Evolutionary conservation across 768 basidiomycete species (phyloP).

Genomic region (Lactarius akahatsu): DNA sequence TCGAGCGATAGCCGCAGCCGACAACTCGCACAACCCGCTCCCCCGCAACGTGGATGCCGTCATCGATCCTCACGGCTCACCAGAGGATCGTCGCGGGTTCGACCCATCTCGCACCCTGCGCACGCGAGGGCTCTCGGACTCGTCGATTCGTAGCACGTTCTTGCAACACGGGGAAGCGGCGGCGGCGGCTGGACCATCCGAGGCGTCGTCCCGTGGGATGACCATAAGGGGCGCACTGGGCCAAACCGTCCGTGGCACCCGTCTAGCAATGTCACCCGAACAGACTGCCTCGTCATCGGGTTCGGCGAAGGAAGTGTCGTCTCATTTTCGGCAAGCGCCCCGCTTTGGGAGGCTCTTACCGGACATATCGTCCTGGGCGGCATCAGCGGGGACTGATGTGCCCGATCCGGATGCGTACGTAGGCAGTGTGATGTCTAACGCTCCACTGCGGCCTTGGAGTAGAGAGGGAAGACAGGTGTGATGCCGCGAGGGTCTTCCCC

Average conservation of each 20-base stretch:
- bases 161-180: slow-evolving; percentile 47
- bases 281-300: slow-evolving; percentile 19
- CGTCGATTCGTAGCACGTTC: slow-evolving; percentile 88
- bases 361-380: slow-evolving; percentile 39
- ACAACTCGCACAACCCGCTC: neutral
- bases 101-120: slow-evolving; percentile 57
- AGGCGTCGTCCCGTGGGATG: slow-evolving; percentile 29
- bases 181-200: neutral
- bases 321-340: slow-evolving; percentile 31
- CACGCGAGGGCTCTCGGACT: slow-evolving; percentile 84
- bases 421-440: slow-evolving; percentile 19
- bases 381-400: slow-evolving; percentile 32
- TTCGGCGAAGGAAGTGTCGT: slow-evolving; percentile 28
- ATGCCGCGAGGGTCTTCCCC: neutral
- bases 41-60: slow-evolving; percentile 28
- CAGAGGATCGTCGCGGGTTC: slow-evolving; percentile 46
- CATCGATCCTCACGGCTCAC: slow-evolving; percentile 35
- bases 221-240: slow-evolving; percentile 38
- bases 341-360: slow-evolving; percentile 36
- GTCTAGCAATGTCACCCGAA: slow-evolving; percentile 30
- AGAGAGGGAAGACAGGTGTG: slow-evolving; percentile 7
- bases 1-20: neutral
- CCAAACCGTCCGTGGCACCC: slow-evolving; percentile 36
- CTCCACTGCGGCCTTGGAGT: slow-evolving; percentile 1
- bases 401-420: slow-evolving; percentile 24